These are phyloP conservation scores for Phlyctochytrium bullatum DNA, from an alignment of 192 early-diverging fungal species.

Conservation along the genomic window DNA sequence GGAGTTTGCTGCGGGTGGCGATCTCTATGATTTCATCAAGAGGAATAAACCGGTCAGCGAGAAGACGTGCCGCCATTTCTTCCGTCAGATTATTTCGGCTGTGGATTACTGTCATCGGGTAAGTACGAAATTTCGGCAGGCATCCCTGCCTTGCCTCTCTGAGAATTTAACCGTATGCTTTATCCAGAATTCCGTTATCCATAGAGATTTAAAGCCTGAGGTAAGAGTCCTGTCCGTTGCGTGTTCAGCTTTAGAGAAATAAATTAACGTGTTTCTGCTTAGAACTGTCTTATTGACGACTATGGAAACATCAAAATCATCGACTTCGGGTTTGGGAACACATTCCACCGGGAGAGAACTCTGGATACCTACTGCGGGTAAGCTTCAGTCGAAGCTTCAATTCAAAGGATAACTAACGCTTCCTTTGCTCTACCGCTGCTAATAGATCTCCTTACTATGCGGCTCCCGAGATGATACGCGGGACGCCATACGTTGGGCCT, in stretches of 20 bases:
- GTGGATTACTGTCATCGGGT: constrained; percentile 57
- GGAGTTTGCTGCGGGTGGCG: constrained; percentile 61
- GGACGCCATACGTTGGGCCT: constrained; percentile 85
- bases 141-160: neutral
- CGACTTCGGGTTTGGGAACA: constrained; percentile 65
- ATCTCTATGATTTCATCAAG: constrained; percentile 63
- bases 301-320: constrained; percentile 66
- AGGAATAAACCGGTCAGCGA: constrained; percentile 62
- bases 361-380: constrained; percentile 68
- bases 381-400: neutral
- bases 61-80: constrained; percentile 47
- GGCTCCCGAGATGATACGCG: constrained; percentile 63
- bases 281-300: constrained; percentile 55
- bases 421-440: constrained; percentile 35
- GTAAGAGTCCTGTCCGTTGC: constrained; percentile 16
- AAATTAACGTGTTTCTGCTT: neutral
- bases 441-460: constrained; percentile 63
- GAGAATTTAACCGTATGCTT: neutral
- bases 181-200: constrained; percentile 57
- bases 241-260: no score
- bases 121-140: no score
- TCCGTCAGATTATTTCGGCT: constrained; percentile 58
- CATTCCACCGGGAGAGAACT: constrained; percentile 51
- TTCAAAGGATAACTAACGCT: constrained; percentile 41
- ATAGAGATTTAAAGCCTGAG: constrained; percentile 62